Evolutionary conservation across 495 filamentous ascomycete genomes (phyloP), one percentile per base, ranked within the genome.

Genomic region (Alectoria sarmentosa): DNA sequence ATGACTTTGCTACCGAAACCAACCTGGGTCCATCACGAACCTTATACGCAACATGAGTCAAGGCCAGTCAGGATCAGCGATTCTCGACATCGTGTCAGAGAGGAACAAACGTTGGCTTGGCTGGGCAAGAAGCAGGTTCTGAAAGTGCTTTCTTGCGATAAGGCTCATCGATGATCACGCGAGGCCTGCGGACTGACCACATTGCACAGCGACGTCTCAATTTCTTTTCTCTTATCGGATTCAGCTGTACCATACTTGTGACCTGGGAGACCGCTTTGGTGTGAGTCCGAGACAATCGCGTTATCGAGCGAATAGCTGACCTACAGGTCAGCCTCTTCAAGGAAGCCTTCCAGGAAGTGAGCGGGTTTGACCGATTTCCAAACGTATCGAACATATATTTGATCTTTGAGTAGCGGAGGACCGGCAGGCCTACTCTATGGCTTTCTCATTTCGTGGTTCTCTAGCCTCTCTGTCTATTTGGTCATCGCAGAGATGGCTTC

Each of bases 401-500:
- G 52, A 64, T 17, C 65, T 5, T 69, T 74, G 5, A 65, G 72
- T 19, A 78, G 76, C 66, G 80, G 78, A 10, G 81, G 81, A 3
- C 76, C 80, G 1, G 77, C 73, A 1, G 80, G 77, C 8, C 75
- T 82, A 0, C 66, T 80, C 17, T 83, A 78, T 71, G 77, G 77
- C 7, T 84, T 79, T 63, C 64, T 84, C 2, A 76, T 82, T 61
- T 73, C 73, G 37, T 82, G 78, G 76, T 65, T 78, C 7, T 78
- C 78, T 13, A 78, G 75, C 1, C 67, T 80, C 19, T 81, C 77
- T 0, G 73, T 77, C 1, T 81, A 77, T 64, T 75, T 74, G 1
- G 73, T 75, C 15, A 73, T 83, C 39, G 71, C 75, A n/a, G 81
- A 83, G 67, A 63, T 83, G 61, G 76, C 78, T 7, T 82, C 79